These are phyloP conservation scores for Calocybe indica DNA, from an alignment of 768 basidiomycete species.

Conservation along the genomic window DNA sequence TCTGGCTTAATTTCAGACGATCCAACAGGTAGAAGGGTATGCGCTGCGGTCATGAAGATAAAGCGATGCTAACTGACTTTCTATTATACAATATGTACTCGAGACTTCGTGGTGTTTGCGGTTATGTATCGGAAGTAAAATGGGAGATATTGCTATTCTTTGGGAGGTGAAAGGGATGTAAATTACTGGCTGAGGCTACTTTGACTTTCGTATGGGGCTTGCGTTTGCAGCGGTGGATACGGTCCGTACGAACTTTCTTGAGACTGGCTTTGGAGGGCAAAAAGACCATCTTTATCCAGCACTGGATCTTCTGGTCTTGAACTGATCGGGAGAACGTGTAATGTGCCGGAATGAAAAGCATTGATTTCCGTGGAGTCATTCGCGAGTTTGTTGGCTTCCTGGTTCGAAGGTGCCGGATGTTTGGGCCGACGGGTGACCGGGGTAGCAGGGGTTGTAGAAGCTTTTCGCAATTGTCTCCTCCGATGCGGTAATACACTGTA, in stretches of 20 bases:
- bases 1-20: conserved; percentile 5
- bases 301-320: no score
- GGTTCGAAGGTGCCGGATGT: conserved; percentile 3
- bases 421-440: background rate
- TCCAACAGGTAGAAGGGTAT: background rate
- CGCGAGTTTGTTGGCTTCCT: background rate
- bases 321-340: conserved; percentile 13
- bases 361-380: background rate
- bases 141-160: no score
- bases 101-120: background rate
- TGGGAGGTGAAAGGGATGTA: background rate
- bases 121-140: no score
- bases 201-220: conserved; percentile 51
- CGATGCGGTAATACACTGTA: no score
- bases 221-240: conserved; percentile 40
- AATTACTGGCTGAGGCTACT: conserved; percentile 22
- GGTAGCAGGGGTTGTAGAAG: background rate
- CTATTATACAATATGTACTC: background rate
- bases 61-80: background rate
- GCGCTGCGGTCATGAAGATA: background rate
- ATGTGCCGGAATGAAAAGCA: conserved; percentile 21
- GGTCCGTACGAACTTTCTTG: conserved; percentile 16
- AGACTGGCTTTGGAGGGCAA: conserved; percentile 9
- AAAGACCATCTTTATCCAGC: no score
- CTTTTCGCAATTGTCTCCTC: no score